Conservation (phyloP, 225 moss, liverwort and hornwort species). For the Takakia lepidozioides region DNA sequence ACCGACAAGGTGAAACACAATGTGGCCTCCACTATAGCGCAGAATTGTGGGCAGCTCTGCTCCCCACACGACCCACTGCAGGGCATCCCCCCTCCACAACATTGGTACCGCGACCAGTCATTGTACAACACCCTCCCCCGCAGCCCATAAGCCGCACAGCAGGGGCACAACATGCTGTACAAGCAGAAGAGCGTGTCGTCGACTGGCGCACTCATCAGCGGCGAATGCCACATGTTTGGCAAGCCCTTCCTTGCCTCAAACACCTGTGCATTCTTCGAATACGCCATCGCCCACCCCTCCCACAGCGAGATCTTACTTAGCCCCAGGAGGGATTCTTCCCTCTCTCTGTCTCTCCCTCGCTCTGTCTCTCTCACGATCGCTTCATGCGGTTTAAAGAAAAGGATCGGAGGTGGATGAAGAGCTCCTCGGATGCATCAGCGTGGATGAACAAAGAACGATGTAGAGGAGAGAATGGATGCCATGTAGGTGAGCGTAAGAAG, state of each 20-base stretch:
- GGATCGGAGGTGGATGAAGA: too few relatives aligned
- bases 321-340: too few relatives aligned
- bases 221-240: conserved; percentile 66
- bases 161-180: conserved; percentile 72
- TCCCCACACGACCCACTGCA: conserved; percentile 91
- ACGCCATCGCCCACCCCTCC: conserved; percentile 74
- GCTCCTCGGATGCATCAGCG: too few relatives aligned
- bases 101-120: conserved; percentile 86
- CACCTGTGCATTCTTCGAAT: conserved; percentile 42
- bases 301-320: too few relatives aligned
- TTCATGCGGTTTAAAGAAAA: too few relatives aligned
- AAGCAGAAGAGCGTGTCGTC: conserved; percentile 47
- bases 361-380: too few relatives aligned
- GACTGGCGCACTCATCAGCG: conserved; percentile 39
- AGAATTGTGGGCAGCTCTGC: conserved; percentile 51
- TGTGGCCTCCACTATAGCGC: conserved; percentile 66
- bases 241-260: conserved; percentile 50
- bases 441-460: too few relatives aligned
- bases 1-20: conserved; percentile 69
- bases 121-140: conserved; percentile 70
- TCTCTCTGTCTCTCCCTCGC: too few relatives aligned
- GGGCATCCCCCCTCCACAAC: conserved; percentile 81
- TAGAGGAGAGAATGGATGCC: too few relatives aligned
- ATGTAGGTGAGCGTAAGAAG: too few relatives aligned
- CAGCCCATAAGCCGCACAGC: conserved; percentile 65